Evolutionary conservation across 129 eudicot genomes (phyloP).

Genomic region (Erigeron canadensis): DNA sequence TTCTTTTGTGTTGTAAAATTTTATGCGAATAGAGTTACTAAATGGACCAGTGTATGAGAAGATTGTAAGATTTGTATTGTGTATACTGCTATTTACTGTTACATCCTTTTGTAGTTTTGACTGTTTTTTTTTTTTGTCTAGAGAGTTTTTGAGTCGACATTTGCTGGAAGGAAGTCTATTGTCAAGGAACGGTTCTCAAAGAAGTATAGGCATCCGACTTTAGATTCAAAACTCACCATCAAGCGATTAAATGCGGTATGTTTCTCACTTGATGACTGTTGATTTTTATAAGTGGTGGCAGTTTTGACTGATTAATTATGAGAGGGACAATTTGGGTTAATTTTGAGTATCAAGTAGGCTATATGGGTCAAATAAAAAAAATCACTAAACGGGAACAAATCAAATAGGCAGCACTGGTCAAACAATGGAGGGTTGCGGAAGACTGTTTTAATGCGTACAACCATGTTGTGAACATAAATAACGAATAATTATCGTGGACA

Average conservation of each 20-base stretch:
- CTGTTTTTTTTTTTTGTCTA: constrained; percentile 32
- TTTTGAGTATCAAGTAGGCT: background rate
- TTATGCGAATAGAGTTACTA: background rate
- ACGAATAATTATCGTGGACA: background rate
- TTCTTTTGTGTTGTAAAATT: background rate
- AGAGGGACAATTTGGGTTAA: background rate
- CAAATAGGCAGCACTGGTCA: background rate
- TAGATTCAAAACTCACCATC: constrained; percentile 85
- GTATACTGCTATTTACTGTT: background rate
- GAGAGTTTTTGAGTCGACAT: constrained; percentile 86
- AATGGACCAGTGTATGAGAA: background rate
- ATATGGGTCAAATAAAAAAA: background rate
- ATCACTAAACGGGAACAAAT: background rate
- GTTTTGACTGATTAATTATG: background rate
- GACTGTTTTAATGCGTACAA: background rate
- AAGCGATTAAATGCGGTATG: constrained; percentile 90
- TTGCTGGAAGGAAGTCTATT: constrained; percentile 75
- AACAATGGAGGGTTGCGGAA: background rate
- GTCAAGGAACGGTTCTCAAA: constrained; percentile 94
- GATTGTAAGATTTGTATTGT: background rate
- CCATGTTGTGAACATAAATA: background rate
- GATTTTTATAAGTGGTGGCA: background rate
- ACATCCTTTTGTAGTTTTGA: background rate
- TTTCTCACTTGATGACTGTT: constrained; percentile 13
- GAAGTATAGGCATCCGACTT: constrained; percentile 82